Conservation (phyloP, 441 rosid genomes). For the Pelargonium citronellum region DNA sequence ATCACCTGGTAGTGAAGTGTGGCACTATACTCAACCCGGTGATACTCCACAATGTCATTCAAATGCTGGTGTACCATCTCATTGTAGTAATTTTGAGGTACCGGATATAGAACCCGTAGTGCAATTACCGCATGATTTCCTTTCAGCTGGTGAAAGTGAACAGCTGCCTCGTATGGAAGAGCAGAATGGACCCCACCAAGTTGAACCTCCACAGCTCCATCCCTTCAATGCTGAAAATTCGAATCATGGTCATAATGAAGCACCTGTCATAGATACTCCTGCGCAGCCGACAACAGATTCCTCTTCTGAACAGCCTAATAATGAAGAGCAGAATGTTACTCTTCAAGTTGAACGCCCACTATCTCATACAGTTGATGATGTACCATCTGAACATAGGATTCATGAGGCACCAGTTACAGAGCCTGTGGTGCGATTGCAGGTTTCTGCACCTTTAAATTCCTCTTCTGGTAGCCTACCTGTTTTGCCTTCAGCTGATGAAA, state of each 20-base stretch:
- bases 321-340: not conserved
- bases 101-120: conserved; percentile 22
- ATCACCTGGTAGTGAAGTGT: no score
- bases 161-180: conserved; percentile 23
- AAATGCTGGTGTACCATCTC: not conserved
- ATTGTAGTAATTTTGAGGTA: conserved; percentile 14
- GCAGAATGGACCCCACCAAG: conserved; percentile 1
- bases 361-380: not conserved
- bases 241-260: not conserved
- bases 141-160: conserved; percentile 22
- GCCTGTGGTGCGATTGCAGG: not conserved
- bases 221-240: not conserved
- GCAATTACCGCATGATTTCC: conserved; percentile 20
- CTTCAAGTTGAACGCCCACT: conserved; percentile 14
- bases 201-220: conserved; percentile 5
- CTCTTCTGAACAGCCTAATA: not conserved
- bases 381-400: not conserved
- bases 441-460: not conserved
- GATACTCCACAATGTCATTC: no score
- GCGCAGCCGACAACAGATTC: not conserved
- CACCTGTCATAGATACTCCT: not conserved
- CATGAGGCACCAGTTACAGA: not conserved
- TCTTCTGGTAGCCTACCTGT: not conserved
- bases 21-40: no score
- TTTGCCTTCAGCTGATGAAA: no score